Evolutionary conservation across 2,329 filamentous ascomycete species (phyloP), one percentile per base, ranked within the genome.

Genomic region (Furcasterigmium furcatum): DNA sequence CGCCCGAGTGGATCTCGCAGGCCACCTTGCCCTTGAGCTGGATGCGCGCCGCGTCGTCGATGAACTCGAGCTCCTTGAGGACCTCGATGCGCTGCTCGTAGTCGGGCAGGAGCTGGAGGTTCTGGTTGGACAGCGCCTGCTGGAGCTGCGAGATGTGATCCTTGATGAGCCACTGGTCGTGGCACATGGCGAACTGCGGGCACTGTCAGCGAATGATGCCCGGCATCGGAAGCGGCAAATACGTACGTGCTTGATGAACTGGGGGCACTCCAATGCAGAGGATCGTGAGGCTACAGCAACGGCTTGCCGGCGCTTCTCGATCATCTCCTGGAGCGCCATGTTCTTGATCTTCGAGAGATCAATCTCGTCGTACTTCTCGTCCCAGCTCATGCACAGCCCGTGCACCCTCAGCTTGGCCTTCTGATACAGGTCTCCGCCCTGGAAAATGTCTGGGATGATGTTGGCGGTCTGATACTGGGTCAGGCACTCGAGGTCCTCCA

Each of bases 21-120:
- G 94, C 94, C 19, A 99, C 94, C 66, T 97, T 97, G 66, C 94
- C 94, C 70, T 99, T 99, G 52, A 99, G 80, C 68, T 95, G 88
- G 32, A 99, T 95, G 19, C 92, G 85, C 5, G 85, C 85, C 38
- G 86, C 83, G 4, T 87, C 84, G 58, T 99, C 94, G 55, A 99
- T 87, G 63, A 99, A 99, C 5, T 84, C 86, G 8, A 99, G 80
- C 55, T 97, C 91, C 62, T 89, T 91, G 38, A 99, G 77, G 0
- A 99, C 94, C 51, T 87, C 83, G 30, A 97, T 89, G 41, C 94
- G 86, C 68, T 97, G 94, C 61, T 97, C 88, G 61, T 99, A 99
- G 67, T 99, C 94, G 0, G 94, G 94, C 9, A 99, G 79, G 5
- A 99, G 79, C 60, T 96, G 91, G 3, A 99, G 80, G 60, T 97